These are phyloP conservation scores for Piper betle DNA, from an alignment of 164 flowering plant species.

Conservation along the genomic window DNA sequence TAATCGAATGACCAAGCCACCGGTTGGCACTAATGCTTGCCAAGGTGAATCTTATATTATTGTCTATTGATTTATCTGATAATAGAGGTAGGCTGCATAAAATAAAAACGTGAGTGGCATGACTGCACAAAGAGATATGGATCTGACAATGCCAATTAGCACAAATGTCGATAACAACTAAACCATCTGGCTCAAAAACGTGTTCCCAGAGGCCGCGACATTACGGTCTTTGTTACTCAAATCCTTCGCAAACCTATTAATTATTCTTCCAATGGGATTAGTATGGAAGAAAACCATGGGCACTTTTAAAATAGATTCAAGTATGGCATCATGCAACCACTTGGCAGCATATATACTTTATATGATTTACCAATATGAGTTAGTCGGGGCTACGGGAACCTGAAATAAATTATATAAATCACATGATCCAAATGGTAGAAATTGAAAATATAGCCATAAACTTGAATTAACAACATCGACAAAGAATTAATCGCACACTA, in stretches of 20 bases:
- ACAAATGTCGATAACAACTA: conserved; percentile 94
- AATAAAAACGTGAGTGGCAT: conserved; percentile 89
- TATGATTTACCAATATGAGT: conserved; percentile 84
- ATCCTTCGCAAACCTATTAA: conserved; percentile 97
- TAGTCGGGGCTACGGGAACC: conserved; percentile 73
- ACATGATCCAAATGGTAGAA: conserved; percentile 1
- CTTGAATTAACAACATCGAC: background rate
- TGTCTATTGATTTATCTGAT: conserved; percentile 98
- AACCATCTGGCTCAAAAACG: conserved; percentile 69
- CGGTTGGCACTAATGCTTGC: conserved; percentile 88
- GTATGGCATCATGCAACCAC: conserved; percentile 90
- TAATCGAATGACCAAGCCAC: conserved; percentile 88
- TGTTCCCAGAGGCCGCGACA: conserved; percentile 64
- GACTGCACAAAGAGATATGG: conserved; percentile 92
- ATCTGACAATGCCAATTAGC: conserved; percentile 91
- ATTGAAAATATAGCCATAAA: no score
- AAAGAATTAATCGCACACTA: background rate
- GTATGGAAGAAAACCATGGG: conserved; percentile 99
- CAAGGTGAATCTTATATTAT: conserved; percentile 80
- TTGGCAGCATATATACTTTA: conserved; percentile 93
- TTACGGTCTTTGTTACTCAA: conserved; percentile 84
- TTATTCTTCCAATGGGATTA: conserved; percentile 89
- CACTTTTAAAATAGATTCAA: conserved; percentile 73
- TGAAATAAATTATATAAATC: conserved; percentile 15
- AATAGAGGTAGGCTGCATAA: conserved; percentile 83